phyloP scores from a whole-genome alignment of 2,329 filamentous ascomycete species.

The Colletotrichum abscissum region DNA sequence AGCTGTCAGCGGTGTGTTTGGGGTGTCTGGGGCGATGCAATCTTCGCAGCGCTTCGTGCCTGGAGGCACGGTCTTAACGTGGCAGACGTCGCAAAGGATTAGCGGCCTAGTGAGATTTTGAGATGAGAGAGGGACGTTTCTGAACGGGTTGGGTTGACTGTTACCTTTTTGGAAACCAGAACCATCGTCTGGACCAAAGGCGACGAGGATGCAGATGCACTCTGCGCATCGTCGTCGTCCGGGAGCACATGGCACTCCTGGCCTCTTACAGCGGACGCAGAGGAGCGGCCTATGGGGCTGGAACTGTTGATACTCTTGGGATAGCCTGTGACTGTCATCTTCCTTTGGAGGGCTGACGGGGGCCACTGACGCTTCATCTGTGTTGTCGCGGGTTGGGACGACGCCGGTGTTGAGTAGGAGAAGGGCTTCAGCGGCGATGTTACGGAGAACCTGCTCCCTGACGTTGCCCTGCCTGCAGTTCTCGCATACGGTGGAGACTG shows the following conservation, averaged over 20 bases:
- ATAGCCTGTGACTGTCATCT: neutral
- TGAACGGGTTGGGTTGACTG: neutral
- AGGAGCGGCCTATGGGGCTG: neutral
- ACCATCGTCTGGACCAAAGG: neutral
- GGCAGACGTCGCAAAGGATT: neutral
- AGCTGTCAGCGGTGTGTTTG: neutral
- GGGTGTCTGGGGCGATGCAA: neutral
- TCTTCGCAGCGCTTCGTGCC: neutral
- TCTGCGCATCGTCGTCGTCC: conserved; percentile 1
- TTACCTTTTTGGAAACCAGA: neutral
- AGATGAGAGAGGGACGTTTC: neutral
- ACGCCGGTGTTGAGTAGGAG: neutral
- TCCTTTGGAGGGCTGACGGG: neutral
- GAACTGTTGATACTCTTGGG: neutral
- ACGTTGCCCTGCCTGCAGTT: conserved; percentile 3
- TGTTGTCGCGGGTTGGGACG: neutral
- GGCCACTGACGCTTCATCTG: neutral
- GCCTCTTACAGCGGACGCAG: neutral
- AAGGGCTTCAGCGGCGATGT: neutral
- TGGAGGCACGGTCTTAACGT: neutral
- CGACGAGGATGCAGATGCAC: conserved; percentile 7
- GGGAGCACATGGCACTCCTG: neutral
- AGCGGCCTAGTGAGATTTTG: neutral
- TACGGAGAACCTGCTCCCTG: neutral
- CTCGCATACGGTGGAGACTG: neutral